Base-by-base conservation (phyloP, 352 stramenopile species). In the Globisporangium iwayamae region DNA sequence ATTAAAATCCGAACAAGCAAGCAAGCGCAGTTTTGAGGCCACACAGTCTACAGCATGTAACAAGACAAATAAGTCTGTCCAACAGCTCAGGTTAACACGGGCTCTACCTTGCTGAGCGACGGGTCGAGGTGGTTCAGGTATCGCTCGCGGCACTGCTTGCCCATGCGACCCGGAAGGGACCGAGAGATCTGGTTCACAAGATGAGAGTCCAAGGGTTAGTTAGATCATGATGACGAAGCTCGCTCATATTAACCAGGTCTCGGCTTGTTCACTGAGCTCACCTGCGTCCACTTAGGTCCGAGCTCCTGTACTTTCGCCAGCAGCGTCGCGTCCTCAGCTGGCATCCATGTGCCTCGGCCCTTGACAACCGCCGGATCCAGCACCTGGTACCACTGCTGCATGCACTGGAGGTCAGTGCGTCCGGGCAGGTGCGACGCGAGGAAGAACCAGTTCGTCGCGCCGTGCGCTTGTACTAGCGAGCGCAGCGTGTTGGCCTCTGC, bases 331-430 rank as follows among this genome's bases (percentile, higher is more conserved):
- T 93, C 82, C 48, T 93, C 84, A 0, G 66, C 61, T 4, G 52
- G 0, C 2, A 71, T 81, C 84, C 84, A 93, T 52, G 74, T 75
- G 25, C 67, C 66, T 75, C 81, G 82, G 10, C 83, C 85, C 62
- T 90, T 91, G 41, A 79, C 63, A 18, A 90, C 72, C 39, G 59
- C 65, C 2, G 72, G 68, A 34, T 86, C 65, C 20, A 89, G 57
- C 47, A 87, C 84, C 7, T 79, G 75, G 54, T 84, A 67, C 85
- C 85, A 94, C 53, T 94, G 85, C 64, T 94, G 85, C 25, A 86
- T 70, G 53, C 83, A 93, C 66, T 93, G 85, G 25, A 91, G 47
- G 56, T 93, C 85, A 0, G 85, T 92, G 5, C 83, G 71, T 36
- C 76, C 72, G 13, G 76, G 76, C 10, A 93, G 65, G 39, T 93